These are phyloP conservation scores for Nitzschia inconspicua DNA, from an alignment of 108 stramenopile species.

Conservation along the genomic window DNA sequence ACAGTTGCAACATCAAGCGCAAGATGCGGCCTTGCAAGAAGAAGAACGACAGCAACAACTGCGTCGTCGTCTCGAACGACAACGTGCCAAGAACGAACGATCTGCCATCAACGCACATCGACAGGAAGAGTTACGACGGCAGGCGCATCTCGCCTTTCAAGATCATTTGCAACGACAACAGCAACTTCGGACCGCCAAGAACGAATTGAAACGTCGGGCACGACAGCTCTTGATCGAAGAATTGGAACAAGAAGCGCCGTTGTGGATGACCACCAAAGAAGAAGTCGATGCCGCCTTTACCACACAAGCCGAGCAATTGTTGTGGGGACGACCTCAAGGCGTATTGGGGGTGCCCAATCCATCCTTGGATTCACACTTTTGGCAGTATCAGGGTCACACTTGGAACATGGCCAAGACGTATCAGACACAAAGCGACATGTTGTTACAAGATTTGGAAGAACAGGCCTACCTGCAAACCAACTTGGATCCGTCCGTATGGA, in stretches of 20 bases:
- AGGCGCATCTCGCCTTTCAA: constrained; percentile 47
- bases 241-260: constrained; percentile 66
- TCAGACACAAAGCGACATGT: constrained; percentile 50
- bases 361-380: constrained; percentile 68
- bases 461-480: constrained; percentile 63
- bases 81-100: constrained; percentile 67
- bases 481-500: constrained; percentile 65
- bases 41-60: constrained; percentile 20
- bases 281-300: constrained; percentile 81
- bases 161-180: constrained; percentile 61
- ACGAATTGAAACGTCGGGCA: constrained; percentile 45
- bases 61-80: constrained; percentile 62
- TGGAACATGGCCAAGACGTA: constrained; percentile 67
- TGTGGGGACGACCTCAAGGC: constrained; percentile 68
- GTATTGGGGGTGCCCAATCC: constrained; percentile 74
- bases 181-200: constrained; percentile 44
- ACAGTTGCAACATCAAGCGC: constrained; percentile 43
- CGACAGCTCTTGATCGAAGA: constrained; percentile 69
- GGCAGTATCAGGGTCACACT: constrained; percentile 78
- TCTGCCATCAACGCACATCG: constrained; percentile 48
- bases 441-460: constrained; percentile 64
- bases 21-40: constrained; percentile 50
- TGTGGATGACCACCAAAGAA: constrained; percentile 77
- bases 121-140: constrained; percentile 45
- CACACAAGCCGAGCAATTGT: constrained; percentile 51